Base-by-base conservation (phyloP, 345 rosid genomes). In the Cardiospermum halicacabum region DNA sequence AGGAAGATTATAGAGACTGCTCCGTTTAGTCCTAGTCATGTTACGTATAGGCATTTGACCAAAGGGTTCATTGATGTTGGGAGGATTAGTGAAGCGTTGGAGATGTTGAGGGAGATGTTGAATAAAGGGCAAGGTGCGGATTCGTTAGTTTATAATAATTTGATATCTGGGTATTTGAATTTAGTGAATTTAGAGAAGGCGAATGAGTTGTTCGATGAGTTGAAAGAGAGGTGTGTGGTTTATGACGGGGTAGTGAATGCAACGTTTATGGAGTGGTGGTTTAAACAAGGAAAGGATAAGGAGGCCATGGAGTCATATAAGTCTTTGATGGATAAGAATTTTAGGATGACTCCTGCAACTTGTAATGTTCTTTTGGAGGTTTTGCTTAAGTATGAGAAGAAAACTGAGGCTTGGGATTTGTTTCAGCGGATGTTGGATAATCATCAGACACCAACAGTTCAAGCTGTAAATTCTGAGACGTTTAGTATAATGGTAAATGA, bases 181-280 rank as follows among this genome's bases (percentile, higher is more conserved):
- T 66, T 81, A 78, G 99, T 83, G 30, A 86, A 91, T 56, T 65
- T 87, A 69, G 87, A 82, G 42, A 91, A 84, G 84, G 99, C 99
- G 0, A 83, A 85, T 51, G 97, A 91, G 73, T 78, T 95, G 65
- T 95, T 91, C 32, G 88, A 84, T 73, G 99, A 95, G 72, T 74
- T 95, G 77, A 87, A 80, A 60, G 82, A 77, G 66, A 80, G 88
- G 79, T 91, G 97, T 60, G 45, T 82, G 31, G 96, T 89, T 47
- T 95, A 95, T 53, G 99, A 95, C 65, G 99, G 97, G 24, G 84
- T 88, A 50, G 93, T 95, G 42, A 85, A 77, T 69, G 96, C 92
- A 0, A 84, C 99, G 0, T 87, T 79, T 72, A 91, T 95, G 96
- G 97, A 95, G 48, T 89, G 92, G 83, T 95, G 94, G 91, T 95